A percentile compares a stretch with the other conserved stretches of the same genome.
phyloP scores from a whole-genome alignment of 106 monocot genomes.

The Dendrobium nobile region DNA sequence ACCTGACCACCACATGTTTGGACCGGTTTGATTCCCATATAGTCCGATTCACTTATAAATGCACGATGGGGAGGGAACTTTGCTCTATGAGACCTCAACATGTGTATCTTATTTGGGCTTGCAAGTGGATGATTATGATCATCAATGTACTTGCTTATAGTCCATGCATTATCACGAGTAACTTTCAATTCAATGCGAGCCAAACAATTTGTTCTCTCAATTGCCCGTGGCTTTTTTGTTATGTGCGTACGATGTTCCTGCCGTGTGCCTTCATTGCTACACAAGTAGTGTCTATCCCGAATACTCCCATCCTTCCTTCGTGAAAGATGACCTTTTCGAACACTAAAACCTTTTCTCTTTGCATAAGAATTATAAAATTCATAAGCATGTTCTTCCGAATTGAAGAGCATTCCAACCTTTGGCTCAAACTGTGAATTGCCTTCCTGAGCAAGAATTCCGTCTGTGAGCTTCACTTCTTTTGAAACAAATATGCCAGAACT shows the following conservation, averaged over 20 bases:
- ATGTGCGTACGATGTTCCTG: conserved; percentile 36
- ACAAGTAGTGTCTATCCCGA: conserved; percentile 40
- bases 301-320: conserved; percentile 48
- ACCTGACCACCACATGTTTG: conserved; percentile 1
- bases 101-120: conserved; percentile 31
- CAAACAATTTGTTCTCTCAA: conserved; percentile 65
- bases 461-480: not conserved
- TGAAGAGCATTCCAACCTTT: conserved; percentile 40
- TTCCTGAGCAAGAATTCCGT: conserved; percentile 4
- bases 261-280: conserved; percentile 59
- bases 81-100: conserved; percentile 55
- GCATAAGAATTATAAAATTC: conserved; percentile 60
- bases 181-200: conserved; percentile 59
- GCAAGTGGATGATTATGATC: conserved; percentile 63
- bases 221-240: conserved; percentile 48
- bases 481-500: not conserved
- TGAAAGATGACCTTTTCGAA: conserved; percentile 57
- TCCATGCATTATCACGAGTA: conserved; percentile 32
- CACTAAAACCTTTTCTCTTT: conserved; percentile 58
- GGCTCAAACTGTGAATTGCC: conserved; percentile 25
- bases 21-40: conserved; percentile 24
- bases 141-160: conserved; percentile 34
- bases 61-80: conserved; percentile 20
- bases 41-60: conserved; percentile 29
- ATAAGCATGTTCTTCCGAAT: conserved; percentile 59